Percentiles rank a stretch among this genome's conserved stretches.
Conservation (phyloP, 1,284 basidiomycete species). For the Ceratobasidium sp. region DNA sequence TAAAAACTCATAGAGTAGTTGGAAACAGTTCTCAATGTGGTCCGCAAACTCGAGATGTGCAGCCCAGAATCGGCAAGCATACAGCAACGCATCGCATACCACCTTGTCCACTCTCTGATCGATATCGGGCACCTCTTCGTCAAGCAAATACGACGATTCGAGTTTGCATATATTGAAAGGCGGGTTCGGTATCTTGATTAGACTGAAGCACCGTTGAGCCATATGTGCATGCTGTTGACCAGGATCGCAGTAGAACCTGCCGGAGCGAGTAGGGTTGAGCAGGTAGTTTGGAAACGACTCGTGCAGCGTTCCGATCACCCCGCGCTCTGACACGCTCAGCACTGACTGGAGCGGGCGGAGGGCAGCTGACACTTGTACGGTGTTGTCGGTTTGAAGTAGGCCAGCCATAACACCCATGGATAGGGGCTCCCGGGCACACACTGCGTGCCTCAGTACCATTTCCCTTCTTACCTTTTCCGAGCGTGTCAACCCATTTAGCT, state of each 20-base stretch:
- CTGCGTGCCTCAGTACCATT: neutral
- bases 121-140: slow-evolving; percentile 3
- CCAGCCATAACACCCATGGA: neutral
- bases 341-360: neutral
- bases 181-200: neutral
- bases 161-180: slow-evolving; percentile 33
- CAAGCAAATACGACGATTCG: slow-evolving; percentile 23
- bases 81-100: neutral
- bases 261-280: neutral
- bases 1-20: neutral
- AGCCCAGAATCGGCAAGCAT: slow-evolving; percentile 22
- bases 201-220: slow-evolving; percentile 1
- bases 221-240: neutral
- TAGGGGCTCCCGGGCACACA: slow-evolving; percentile 8
- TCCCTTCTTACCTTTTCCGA: neutral
- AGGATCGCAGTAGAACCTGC: neutral
- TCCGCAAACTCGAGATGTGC: neutral
- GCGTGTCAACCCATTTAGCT: neutral
- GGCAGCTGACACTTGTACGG: neutral
- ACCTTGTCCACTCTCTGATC: neutral
- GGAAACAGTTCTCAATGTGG: neutral
- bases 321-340: neutral
- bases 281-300: neutral
- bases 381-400: neutral
- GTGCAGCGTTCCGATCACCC: neutral